phyloP scores from a whole-genome alignment of 768 basidiomycete genomes.

The Daedaleopsis sinensis region DNA sequence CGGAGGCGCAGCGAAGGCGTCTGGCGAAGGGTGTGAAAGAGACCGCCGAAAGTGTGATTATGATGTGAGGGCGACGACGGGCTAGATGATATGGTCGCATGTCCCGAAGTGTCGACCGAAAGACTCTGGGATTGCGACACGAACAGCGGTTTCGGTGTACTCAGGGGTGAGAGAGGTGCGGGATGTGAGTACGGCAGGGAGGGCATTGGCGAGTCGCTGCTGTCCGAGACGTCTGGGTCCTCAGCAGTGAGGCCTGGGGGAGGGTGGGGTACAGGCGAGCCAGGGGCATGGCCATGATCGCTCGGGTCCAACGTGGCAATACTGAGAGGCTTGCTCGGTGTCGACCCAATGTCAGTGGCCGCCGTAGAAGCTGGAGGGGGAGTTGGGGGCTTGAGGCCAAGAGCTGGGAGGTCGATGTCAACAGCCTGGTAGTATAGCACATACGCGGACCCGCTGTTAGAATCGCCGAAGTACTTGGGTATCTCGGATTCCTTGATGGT shows the following conservation, averaged over 20 bases:
- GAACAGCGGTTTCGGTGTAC: slow-evolving; percentile 23
- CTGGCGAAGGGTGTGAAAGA: slow-evolving; percentile 31
- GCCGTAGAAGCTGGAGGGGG: slow-evolving; percentile 22
- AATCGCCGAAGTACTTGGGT: slow-evolving; percentile 93
- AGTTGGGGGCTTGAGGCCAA: slow-evolving; percentile 60
- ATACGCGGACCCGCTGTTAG: slow-evolving; percentile 85
- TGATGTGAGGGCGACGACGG: slow-evolving; percentile 20
- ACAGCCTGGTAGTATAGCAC: slow-evolving; percentile 96
- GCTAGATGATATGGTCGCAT: slow-evolving; percentile 23
- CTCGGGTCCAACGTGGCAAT: slow-evolving; percentile 12
- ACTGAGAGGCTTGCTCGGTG: slow-evolving; percentile 16
- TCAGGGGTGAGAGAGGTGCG: slow-evolving; percentile 21
- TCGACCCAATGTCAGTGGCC: slow-evolving; percentile 16
- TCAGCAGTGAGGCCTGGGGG: slow-evolving; percentile 41
- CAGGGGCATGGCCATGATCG: slow-evolving; percentile 14
- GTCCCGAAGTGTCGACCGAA: slow-evolving; percentile 13
- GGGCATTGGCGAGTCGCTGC: slow-evolving; percentile 28
- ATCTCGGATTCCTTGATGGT: slow-evolving; percentile 89
- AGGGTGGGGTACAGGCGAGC: slow-evolving; percentile 27
- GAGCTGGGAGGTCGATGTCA: slow-evolving; percentile 74
- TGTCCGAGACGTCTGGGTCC: slow-evolving; percentile 22
- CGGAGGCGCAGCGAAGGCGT: slow-evolving; percentile 29
- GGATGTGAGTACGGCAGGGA: slow-evolving; percentile 25
- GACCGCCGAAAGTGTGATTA: slow-evolving; percentile 20
- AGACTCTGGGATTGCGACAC: slow-evolving; percentile 14